Base-by-base conservation (phyloP, 179 eudicot species). In the Drosera spatulata region DNA sequence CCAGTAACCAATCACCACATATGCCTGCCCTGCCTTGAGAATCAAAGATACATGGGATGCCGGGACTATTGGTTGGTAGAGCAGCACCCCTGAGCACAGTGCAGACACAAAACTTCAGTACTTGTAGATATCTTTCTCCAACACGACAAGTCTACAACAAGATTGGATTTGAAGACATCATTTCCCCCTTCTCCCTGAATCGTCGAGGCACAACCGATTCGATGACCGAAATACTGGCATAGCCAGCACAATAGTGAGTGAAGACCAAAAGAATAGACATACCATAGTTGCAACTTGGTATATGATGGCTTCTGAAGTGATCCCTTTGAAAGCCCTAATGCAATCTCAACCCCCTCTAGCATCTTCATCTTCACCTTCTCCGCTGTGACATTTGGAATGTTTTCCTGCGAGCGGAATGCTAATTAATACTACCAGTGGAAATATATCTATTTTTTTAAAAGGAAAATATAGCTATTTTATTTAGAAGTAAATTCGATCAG, bases 1-100 rank as follows among this genome's bases (percentile, higher is more conserved):
- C 97, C 59, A 88, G 71, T 53, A 91, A 80, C 97, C 97, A 91
- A 88, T 91, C 97, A 60, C 97, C 97, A 70, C 97, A 91, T 61
- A 88, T 85, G 51, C 97, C 97, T 67, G 95, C 85, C 79, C 97
- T 77, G 77, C 96, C 97, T 58, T 73, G 84, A 49, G 97, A 87
- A 77, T 91, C 96, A 79, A 91, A 91, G 63, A 91, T 88, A 73
- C 95, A 88, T 52, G 97, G 96, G 58, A 84, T 61, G 55, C 80
- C 80, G 12, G 96, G 97, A 44, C 81, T 83, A 78, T 91, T 91
- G 38, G 86, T 91, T 54, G 97, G 97, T 80, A 91, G 97, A 71
- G 96, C 97, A 59, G 97, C 97, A 69, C 97, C 97, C 97, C 97
- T 91, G 75, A 58, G 73, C 51, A 56, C 56, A 8, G 33, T 22